Evolutionary conservation across 2,329 filamentous ascomycete species (phyloP).

Genomic region (Diaporthe aspalathi): DNA sequence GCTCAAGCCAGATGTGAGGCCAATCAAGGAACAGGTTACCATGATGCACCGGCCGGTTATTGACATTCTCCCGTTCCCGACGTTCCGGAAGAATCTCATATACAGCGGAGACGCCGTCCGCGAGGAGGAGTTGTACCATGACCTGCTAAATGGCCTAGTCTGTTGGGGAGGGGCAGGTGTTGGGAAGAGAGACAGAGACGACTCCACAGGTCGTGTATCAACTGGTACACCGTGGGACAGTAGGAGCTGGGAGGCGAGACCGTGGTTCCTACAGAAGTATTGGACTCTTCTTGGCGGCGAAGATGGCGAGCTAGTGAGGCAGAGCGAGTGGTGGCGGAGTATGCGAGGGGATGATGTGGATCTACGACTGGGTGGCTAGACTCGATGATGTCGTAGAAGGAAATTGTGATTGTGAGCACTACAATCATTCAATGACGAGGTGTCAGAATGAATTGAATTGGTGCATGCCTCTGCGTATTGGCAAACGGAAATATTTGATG

Average conservation of each 20-base stretch:
- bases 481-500: no score
- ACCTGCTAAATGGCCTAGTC: slow-evolving; percentile 43
- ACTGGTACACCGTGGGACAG: slow-evolving; percentile 46
- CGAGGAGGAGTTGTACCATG: slow-evolving; percentile 43
- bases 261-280: slow-evolving; percentile 40
- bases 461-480: no score
- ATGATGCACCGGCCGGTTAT: slow-evolving; percentile 43
- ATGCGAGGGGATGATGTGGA: slow-evolving; percentile 36
- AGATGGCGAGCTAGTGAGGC: slow-evolving; percentile 39
- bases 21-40: slow-evolving; percentile 43
- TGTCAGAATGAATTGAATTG: no score
- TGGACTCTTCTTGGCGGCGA: slow-evolving; percentile 39
- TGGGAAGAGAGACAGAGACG: slow-evolving; percentile 35
- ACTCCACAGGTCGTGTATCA: slow-evolving; percentile 35
- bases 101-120: slow-evolving; percentile 34
- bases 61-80: slow-evolving; percentile 45
- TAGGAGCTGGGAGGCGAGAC: slow-evolving; percentile 39
- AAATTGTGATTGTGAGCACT: no score
- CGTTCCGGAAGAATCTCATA: slow-evolving; percentile 43
- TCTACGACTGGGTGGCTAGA: neutral
- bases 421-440: neutral
- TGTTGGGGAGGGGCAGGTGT: slow-evolving; percentile 43
- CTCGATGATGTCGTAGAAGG: neutral
- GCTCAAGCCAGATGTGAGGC: slow-evolving; percentile 43
- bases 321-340: slow-evolving; percentile 39